These are phyloP conservation scores for Psophocarpus tetragonolobus DNA, from an alignment of 306 rosid species.

Conservation along the genomic window DNA sequence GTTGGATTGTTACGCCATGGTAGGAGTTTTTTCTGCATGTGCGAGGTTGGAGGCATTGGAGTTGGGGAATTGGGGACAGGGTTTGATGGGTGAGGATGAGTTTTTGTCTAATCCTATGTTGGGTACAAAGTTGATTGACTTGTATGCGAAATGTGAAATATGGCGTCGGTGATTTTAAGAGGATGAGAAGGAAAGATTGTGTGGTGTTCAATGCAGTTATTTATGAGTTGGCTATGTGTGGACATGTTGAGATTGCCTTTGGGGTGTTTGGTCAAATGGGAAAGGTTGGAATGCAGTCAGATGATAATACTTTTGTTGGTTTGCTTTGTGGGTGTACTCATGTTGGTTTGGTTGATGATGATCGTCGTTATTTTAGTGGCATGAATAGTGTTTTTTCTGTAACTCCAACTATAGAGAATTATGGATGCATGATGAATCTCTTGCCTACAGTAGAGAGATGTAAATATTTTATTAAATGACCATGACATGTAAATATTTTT, in stretches of 20 bases:
- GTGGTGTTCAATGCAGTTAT: conserved; percentile 69
- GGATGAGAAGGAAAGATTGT: conserved; percentile 57
- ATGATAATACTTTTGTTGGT: conserved; percentile 67
- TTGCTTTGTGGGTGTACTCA: conserved; percentile 77
- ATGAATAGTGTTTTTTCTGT: conserved; percentile 50
- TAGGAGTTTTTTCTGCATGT: conserved; percentile 72
- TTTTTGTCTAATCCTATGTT: conserved; percentile 56
- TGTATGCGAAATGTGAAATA: conserved; percentile 71
- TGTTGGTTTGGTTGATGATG: conserved; percentile 73
- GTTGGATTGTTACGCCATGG: conserved; percentile 71
- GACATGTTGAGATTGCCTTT: conserved; percentile 59
- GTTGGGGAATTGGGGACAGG: conserved; percentile 61
- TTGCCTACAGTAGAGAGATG: too few species aligned
- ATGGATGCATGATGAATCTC: conserved; percentile 80
- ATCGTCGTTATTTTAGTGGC: conserved; percentile 56
- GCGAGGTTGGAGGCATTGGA: conserved; percentile 66
- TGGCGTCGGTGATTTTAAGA: conserved; percentile 52
- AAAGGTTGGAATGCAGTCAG: conserved; percentile 58
- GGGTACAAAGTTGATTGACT: conserved; percentile 73
- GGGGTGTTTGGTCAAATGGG: conserved; percentile 65
- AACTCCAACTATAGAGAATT: conserved; percentile 68
- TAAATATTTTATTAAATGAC: too few species aligned
- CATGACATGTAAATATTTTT: too few species aligned
- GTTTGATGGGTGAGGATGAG: conserved; percentile 53
- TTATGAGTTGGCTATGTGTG: conserved; percentile 68